Base-by-base conservation (phyloP, 106 monocot genomes). In the Xerophyta viscosa region DNA sequence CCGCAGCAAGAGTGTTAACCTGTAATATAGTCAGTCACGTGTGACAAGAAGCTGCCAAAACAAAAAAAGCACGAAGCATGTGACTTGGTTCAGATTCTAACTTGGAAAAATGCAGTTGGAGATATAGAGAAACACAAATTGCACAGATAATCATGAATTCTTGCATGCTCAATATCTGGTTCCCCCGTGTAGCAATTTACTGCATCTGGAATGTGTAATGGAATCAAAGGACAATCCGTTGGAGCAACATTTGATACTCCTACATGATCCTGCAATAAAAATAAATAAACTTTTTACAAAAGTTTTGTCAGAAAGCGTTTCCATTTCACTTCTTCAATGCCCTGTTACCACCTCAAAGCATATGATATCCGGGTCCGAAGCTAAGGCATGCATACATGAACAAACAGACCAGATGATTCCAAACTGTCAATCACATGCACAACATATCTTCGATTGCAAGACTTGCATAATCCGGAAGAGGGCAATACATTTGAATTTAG, bases 1-100 rank as follows among this genome's bases (percentile, higher is more conserved):
- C 96, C 50, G 96, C 96, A 60, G 89, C 89, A 72, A 86, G 79
- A 76, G 96, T 89, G 61, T 96, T 96, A 53, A 96, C 96, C 93
- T 88, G 87, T 44, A 70, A 10, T 57, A 19, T 71, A 41, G 48
- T 64, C 37, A 67, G 60, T 7, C 19, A 61, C 53, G 28, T 57
- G 24, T 3, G 20, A 37, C 50, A 42, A 24, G 8, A 62, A 21
- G 21, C 21, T 46, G 28, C 13, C 41, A 50, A 22, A 29, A 46
- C 31, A 37, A 1, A 41, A 47, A 56, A 22, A 44, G 57, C 12
- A 68, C 37, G 39, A 10, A 58, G 63, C n/a, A 22, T n/a, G n/a
- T n/a, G 11, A 11, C 5, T 11, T 36, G 33, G 9, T 29, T 59
- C 15, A 46, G 45, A 6, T 36, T 41, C 83, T 61, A 24, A 93